Evolutionary conservation across 1,139 yeast genomes (phyloP).

Genomic region (Geotrichum europaeum): DNA sequence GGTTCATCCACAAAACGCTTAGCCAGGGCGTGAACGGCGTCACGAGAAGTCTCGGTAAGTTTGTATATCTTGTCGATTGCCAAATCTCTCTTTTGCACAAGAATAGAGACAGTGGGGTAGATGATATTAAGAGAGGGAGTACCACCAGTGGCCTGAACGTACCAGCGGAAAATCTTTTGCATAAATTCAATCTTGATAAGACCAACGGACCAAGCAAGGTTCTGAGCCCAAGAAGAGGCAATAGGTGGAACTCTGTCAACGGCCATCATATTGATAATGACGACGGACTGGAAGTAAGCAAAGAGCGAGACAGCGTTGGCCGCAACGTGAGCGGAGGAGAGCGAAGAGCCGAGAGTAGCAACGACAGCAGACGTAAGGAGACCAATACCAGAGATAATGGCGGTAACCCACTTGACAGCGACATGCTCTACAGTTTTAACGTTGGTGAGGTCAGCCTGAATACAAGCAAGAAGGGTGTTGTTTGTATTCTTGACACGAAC

Average conservation of each 20-base stretch:
- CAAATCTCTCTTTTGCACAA: slow-evolving; percentile 57
- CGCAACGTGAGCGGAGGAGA: slow-evolving; percentile 94
- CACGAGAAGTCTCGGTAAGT: slow-evolving; percentile 9
- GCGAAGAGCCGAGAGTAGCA: slow-evolving; percentile 84
- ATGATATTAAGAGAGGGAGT: slow-evolving; percentile 63
- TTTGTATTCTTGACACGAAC: slow-evolving; percentile 44
- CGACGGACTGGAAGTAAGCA: slow-evolving; percentile 87
- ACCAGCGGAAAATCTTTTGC: slow-evolving; percentile 89
- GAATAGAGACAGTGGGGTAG: slow-evolving; percentile 47
- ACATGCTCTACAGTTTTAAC: slow-evolving; percentile 90
- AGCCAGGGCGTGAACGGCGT: slow-evolving; percentile 9
- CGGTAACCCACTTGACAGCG: slow-evolving; percentile 97
- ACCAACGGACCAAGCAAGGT: slow-evolving; percentile 94
- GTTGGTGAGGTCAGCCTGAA: slow-evolving; percentile 75
- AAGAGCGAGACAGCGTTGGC: slow-evolving; percentile 88
- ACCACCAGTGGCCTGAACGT: slow-evolving; percentile 93
- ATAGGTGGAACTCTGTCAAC: slow-evolving; percentile 92
- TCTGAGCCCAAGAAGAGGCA: slow-evolving; percentile 97
- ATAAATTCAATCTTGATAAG: slow-evolving; percentile 68
- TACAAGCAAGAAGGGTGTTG: slow-evolving; percentile 67
- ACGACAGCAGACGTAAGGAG: slow-evolving; percentile 80
- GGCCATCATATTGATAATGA: slow-evolving; percentile 92
- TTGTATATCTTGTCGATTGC: slow-evolving; percentile 1
- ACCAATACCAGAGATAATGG: slow-evolving; percentile 87
- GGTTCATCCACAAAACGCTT: not conserved